Conservation (phyloP, 768 basidiomycete genomes). For the Lactarius tabidus region DNA sequence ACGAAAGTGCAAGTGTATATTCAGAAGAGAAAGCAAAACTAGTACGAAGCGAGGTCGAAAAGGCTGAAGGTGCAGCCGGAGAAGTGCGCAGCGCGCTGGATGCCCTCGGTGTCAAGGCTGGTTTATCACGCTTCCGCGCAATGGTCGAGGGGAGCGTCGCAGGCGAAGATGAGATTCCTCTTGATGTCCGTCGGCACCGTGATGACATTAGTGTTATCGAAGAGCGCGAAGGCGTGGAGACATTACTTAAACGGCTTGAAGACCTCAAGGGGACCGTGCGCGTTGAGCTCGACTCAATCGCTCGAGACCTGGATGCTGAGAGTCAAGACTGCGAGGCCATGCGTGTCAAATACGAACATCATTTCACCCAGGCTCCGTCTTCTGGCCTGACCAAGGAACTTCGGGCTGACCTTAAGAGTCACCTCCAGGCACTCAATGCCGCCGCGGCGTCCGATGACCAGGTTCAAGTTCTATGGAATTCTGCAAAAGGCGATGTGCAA, state of each 20-base stretch:
- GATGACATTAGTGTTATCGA: constrained; percentile 71
- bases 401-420: constrained; percentile 76
- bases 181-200: constrained; percentile 68
- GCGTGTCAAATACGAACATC: constrained; percentile 82
- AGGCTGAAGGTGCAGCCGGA: constrained; percentile 76
- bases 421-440: constrained; percentile 64
- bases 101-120: constrained; percentile 71
- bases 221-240: constrained; percentile 62
- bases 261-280: constrained; percentile 55
- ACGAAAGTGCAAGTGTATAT: constrained; percentile 94
- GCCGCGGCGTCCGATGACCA: constrained; percentile 78
- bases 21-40: constrained; percentile 98
- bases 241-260: constrained; percentile 54
- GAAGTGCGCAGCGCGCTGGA: constrained; percentile 79
- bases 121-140: constrained; percentile 61
- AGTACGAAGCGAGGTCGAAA: constrained; percentile 85
- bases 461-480: constrained; percentile 67
- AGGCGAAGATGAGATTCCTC: constrained; percentile 62
- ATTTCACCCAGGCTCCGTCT: constrained; percentile 84
- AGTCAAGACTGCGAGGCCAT: constrained; percentile 82
- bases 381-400: constrained; percentile 65
- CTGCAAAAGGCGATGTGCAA: constrained; percentile 59
- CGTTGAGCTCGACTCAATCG: constrained; percentile 56
- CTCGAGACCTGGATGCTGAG: constrained; percentile 73
- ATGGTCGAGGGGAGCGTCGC: constrained; percentile 64